Evolutionary conservation across 768 basidiomycete species (phyloP), one percentile per base, ranked within the genome.

Genomic region (Hydnomerulius pinastri): DNA sequence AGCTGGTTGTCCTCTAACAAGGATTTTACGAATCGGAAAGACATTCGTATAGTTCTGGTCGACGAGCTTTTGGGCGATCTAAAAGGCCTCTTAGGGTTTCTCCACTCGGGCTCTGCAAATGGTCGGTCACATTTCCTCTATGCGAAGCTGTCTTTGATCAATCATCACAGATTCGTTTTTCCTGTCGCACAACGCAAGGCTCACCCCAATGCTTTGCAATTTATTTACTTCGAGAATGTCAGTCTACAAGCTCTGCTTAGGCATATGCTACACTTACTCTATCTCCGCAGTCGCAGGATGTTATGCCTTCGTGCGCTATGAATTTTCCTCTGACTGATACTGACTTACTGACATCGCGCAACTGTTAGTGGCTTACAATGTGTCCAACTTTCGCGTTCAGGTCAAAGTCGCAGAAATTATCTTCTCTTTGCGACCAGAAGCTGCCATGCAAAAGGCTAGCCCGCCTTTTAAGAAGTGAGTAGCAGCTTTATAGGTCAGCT

Each of bases 191-290:
- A 28, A n/a, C n/a, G n/a, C 28, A 6, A 50, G 4, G n/a, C 4
- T 54, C 11, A 54, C 49, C 3, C 41, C 27, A 11, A 50, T 53
- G 12, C 28, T 41, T 15, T 67, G 71, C 18, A 61, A 64, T 18
- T 61, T 73, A 1, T 80, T 76, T 52, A 69, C 78, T 21, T 63
- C 70, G 25, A 69, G 78, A 24, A 57, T 79, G 78, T 79, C 54
- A 60, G 78, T 69, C 9, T 18, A 4, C 15, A 32, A 17, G 12
- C 35, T 30, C 20, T 35, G 12, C 33, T 35, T 5, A 12, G 13
- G 33, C 13, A 35, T 35, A 27, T 18, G 23, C 21, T 30, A 43
- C 24, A 48, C 40, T 46, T 17, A 7, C 18, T 25, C 18, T 40
- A 17, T 30, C 27, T 9, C 30, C 48, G 11, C 37, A 80, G 79